Base-by-base conservation (phyloP, 2,329 filamentous ascomycete species). In the Alternaria ethzedia region DNA sequence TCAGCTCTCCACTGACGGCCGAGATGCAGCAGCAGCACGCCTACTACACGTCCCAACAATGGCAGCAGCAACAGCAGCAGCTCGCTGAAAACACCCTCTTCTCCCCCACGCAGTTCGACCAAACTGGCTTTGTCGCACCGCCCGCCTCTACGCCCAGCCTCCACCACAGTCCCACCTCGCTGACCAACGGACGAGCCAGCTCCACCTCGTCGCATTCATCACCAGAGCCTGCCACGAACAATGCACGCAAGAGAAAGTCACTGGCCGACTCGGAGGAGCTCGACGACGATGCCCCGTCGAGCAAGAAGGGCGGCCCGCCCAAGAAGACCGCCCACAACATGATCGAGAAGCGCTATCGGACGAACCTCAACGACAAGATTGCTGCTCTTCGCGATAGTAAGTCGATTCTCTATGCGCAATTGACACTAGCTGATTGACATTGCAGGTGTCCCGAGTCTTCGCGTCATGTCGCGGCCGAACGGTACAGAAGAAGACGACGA, bases 261-360 rank as follows among this genome's bases (percentile, higher is more conserved):
- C 67, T 75, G 12, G 70, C 73, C 6, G 85, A 89, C 32, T 84
- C 88, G 3, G 87, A 89, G 45, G 85, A 89, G 21, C 84, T 88
- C 4, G 87, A 89, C 52, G 88, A 90, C 12, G 52, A 64, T 84
- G 88, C 49, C 82, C 86, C 28, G 80, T 63, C 72, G 2, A 69
- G 68, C n/a, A 79, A 87, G 54, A 86, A 86, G 71, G 89, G 86
- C 73, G 84, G 75, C 54, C 86, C 82, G 25, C 83, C 84, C 62
- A 97, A 97, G 85, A 97, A 97, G 86, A 96, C 94, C 30, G 94
- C 95, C 3, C 95, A 98, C 82, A 98, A 97, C 80, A 96, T 98
- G 86, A 97, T 98, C 67, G 95, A 98, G 82, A 98, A 97, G 85
- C 86, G 95, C 69, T 98, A 98, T 80, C 90, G 95, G 73, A 97